phyloP scores from a whole-genome alignment of 2,329 filamentous ascomycete species.

The Aureobasidium zeae region DNA sequence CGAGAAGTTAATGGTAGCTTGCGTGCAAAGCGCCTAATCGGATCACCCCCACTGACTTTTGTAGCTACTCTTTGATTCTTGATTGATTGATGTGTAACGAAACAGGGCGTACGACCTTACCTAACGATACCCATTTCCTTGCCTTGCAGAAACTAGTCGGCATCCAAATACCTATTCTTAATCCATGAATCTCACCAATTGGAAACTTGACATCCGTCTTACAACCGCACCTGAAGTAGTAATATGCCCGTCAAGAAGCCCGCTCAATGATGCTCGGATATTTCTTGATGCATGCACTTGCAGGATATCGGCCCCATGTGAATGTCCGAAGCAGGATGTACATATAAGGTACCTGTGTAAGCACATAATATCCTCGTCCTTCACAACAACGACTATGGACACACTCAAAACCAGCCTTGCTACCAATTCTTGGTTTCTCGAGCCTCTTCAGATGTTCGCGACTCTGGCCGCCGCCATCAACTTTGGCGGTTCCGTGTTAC shows the following conservation, averaged over 20 bases:
- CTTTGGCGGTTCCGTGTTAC: conserved; percentile 27
- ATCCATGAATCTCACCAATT: too few species aligned
- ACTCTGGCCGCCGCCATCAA: conserved; percentile 25
- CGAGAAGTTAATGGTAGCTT: conserved; percentile 61
- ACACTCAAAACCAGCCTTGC: conserved; percentile 1
- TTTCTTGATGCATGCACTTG: conserved; percentile 11
- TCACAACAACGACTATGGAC: conserved; percentile 2
- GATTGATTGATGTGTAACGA: too few species aligned
- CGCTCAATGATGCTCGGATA: too few species aligned
- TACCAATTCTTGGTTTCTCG: conserved; percentile 9
- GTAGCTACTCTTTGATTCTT: conserved; percentile 7
- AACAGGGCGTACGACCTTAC: too few species aligned
- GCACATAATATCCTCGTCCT: too few species aligned
- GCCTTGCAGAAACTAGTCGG: too few species aligned
- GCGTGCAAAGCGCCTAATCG: conserved; percentile 19
- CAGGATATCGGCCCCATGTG: conserved; percentile 14
- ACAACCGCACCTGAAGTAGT: too few species aligned
- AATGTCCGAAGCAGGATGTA: conserved; percentile 3
- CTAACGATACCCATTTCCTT: too few species aligned
- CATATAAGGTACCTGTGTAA: too few species aligned
- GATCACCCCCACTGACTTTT: not conserved
- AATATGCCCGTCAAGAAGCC: too few species aligned
- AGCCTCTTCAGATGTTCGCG: conserved; percentile 20
- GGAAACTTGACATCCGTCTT: too few species aligned
- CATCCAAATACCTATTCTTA: too few species aligned